Base-by-base conservation (phyloP, 108 stramenopile species). In the Discostella pseudostelligera region DNA sequence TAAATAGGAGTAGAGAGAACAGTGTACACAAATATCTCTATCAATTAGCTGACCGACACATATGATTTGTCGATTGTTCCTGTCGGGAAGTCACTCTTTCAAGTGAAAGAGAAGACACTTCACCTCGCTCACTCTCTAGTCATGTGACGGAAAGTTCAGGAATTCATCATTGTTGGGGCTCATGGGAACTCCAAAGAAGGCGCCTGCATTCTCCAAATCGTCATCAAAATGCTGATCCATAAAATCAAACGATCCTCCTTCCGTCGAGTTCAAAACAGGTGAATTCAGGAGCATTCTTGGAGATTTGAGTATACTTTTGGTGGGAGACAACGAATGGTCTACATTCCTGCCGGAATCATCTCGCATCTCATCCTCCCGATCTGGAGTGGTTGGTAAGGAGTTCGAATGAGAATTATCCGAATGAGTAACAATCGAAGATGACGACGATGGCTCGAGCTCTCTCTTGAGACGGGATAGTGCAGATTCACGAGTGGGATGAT, bases 221-320 rank as follows among this genome's bases (percentile, higher is more conserved):
- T 74, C 73, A 47, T 74, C 73, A 45, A 66, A 62, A 32, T 67
- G 14, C 19, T 67, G 65, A 32, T 60, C 57, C 73, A 74, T 66
- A 47, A 74, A 61, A 48, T 74, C 73, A 62, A 74, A 74, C 20
- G 65, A 74, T 37, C 65, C 58, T n/a, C 48, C 25, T 13, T 56
- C 22, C 48, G 53, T 9, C 60, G 59, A 36, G 55, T 48, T 22
- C 10, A 37, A 35, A 4, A 8, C 35, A 1, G 35, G 55, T 19
- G 55, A 56, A 35, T 56, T 56, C 17, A 56, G 35, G 37, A 32
- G 32, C 32, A 20, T 56, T 39, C 55, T n/a, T 19, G 55, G 55
- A 56, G 55, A 56, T 36, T 51, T 51, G 4, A 51, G 14, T n/a
- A 20, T 35, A 17, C 16, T 36, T 5, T 51, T 37, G 4, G 25